A percentile compares a stretch with the other conserved stretches of the same genome.
Conservation (phyloP, 768 basidiomycete species). For the Panaeolus papilionaceus region DNA sequence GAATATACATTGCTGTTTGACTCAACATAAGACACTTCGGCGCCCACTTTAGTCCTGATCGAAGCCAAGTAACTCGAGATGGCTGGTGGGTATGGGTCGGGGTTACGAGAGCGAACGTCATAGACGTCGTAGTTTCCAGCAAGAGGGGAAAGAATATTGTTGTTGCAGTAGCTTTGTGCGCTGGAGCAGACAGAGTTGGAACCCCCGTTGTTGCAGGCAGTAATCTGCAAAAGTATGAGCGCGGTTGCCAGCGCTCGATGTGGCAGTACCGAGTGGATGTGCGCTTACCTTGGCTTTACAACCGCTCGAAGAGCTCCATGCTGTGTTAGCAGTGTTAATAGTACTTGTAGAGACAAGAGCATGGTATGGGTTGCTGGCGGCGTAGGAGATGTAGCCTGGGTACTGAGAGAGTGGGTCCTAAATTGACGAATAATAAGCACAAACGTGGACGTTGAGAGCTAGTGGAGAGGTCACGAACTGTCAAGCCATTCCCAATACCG, state of each 20-base stretch:
- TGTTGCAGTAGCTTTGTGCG: conserved; percentile 67
- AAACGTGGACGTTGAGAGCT: not conserved
- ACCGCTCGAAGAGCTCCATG: conserved; percentile 49
- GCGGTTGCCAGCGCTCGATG: no score
- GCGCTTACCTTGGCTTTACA: conserved; percentile 47
- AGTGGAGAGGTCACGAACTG: conserved; percentile 39
- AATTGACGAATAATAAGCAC: not conserved
- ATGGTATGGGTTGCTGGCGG: conserved; percentile 61
- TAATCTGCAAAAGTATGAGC: conserved; percentile 40
- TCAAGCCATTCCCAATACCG: conserved; percentile 66
- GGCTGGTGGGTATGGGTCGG: conserved; percentile 56
- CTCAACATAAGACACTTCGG: conserved; percentile 47
- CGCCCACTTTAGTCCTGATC: conserved; percentile 46
- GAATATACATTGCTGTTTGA: conserved; percentile 48
- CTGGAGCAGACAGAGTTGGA: conserved; percentile 56
- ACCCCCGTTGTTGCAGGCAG: conserved; percentile 54
- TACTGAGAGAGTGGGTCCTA: conserved; percentile 47
- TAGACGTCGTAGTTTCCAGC: conserved; percentile 63
- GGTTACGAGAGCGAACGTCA: conserved; percentile 48
- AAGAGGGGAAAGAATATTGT: conserved; percentile 56
- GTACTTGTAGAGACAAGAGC: conserved; percentile 50
- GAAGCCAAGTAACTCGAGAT: conserved; percentile 39
- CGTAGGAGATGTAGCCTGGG: conserved; percentile 60
- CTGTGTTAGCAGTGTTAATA: conserved; percentile 42
- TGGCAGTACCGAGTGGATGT: no score